Conservation (phyloP, 2,329 filamentous ascomycete species). For the Talaromyces marneffei region DNA sequence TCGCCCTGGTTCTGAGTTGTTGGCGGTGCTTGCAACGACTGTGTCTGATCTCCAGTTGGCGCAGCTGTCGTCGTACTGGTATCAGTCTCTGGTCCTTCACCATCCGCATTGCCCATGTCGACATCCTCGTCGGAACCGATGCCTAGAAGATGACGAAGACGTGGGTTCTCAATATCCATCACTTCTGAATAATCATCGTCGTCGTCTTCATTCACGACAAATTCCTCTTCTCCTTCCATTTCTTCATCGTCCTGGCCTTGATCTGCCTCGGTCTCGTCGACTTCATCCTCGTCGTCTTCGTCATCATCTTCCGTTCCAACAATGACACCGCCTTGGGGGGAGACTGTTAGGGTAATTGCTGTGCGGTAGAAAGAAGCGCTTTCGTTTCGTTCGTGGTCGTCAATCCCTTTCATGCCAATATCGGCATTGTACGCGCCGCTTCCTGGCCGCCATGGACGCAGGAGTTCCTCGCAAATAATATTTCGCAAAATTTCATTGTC, state of each 20-base stretch:
- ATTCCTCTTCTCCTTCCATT: constrained; percentile 17
- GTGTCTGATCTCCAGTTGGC: constrained; percentile 65
- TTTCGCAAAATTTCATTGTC: constrained; percentile 74
- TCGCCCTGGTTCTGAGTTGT: constrained; percentile 16
- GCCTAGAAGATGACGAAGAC: constrained; percentile 19
- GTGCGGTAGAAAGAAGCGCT: constrained; percentile 25
- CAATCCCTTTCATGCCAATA: constrained; percentile 71
- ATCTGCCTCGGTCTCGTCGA: constrained; percentile 40
- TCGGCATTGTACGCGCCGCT: constrained; percentile 74
- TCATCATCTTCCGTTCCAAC: constrained; percentile 46
- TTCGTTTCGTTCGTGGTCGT: constrained; percentile 71
- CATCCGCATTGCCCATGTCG: constrained; percentile 52
- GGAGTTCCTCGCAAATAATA: constrained; percentile 83
- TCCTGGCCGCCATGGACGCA: constrained; percentile 80
- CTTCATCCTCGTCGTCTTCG: constrained; percentile 33
- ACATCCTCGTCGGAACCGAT: constrained; percentile 43
- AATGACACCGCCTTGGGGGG: constrained; percentile 37
- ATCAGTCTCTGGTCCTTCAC: constrained; percentile 61
- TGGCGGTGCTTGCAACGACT: constrained; percentile 53
- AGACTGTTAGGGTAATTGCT: constrained; percentile 36
- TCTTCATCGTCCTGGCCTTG: constrained; percentile 18
- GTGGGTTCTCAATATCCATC: constrained; percentile 24
- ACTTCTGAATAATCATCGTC: constrained; percentile 43
- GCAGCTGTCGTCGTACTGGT: constrained; percentile 77
- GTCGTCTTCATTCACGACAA: constrained; percentile 40